Evolutionary conservation across 768 basidiomycete species (phyloP).

Genomic region (Lactarius hatsudake): DNA sequence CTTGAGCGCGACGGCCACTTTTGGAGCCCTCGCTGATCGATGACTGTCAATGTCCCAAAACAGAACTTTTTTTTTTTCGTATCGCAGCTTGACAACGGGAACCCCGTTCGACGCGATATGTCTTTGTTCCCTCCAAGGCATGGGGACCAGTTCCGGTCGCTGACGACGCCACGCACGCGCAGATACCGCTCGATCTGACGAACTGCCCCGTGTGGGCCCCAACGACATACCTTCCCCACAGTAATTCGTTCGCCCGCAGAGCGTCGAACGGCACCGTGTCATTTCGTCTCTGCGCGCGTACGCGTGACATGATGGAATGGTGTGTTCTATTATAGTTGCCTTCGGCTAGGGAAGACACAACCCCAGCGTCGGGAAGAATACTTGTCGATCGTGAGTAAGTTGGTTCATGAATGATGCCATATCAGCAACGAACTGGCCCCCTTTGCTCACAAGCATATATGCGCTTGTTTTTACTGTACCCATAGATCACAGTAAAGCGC

Average conservation of each 20-base stretch:
- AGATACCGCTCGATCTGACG: conserved; percentile 53
- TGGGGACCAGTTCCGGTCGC: not conserved
- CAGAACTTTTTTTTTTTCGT: conserved; percentile 33
- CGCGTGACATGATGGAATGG: not conserved
- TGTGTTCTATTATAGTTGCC: conserved; percentile 56
- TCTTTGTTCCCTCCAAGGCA: not conserved
- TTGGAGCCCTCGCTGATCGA: conserved; percentile 34
- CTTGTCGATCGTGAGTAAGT: conserved; percentile 35
- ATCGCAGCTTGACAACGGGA: conserved; percentile 53
- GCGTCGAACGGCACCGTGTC: conserved; percentile 48
- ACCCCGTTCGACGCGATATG: conserved; percentile 34
- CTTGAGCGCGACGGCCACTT: conserved; percentile 54
- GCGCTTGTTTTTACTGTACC: not conserved
- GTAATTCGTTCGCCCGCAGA: conserved; percentile 60
- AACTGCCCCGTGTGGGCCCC: conserved; percentile 54
- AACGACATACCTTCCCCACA: conserved; percentile 49
- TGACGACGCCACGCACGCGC: not conserved
- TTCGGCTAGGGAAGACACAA: conserved; percentile 51
- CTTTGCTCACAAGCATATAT: not conserved
- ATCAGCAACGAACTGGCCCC: not conserved
- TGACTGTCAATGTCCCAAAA: too few relatives aligned
- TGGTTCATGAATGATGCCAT: conserved; percentile 10
- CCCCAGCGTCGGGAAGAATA: conserved; percentile 28
- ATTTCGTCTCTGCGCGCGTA: not conserved
- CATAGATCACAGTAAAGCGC: not conserved